Base-by-base conservation (phyloP, 169 alveolate species). In the Plasmodium inui region DNA sequence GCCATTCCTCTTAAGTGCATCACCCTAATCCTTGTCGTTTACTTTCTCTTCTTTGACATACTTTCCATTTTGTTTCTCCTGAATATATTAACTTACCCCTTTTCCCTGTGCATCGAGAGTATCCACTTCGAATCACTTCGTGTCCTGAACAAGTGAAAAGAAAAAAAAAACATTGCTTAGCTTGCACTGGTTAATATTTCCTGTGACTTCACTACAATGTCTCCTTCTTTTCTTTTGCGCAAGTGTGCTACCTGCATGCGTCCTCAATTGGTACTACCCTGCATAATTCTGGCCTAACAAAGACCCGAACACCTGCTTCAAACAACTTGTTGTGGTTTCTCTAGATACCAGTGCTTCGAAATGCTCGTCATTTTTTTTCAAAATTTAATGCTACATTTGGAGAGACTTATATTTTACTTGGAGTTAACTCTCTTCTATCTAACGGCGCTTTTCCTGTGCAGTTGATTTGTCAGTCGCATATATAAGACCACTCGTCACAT, bases 351-450 rank as follows among this genome's bases (percentile, higher is more conserved):
- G 26, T 6, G 9, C 5, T 41, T 79, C 50, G 84, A 79, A 79
- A 79, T 79, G 84, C 57, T 79, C 57, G 57, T 50, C 26, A 37
- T 41, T 22, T 79, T 7, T n/a, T 37, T 79, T 79, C 46, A 41
- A 30, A 79, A 79, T 79, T 30, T 79, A 19, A 30, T 79, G 32
- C n/a, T 79, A 79, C 26, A 39, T 79, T 41, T 79, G 84, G 84
- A 79, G 57, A 79, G 70, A 37, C 9, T 79, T 26, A 44, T 41
- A 28, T 79, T 79, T 39, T 79, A 79, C 30, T n/a, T 79, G n/a
- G 84, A 79, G 17, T 37, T 79, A 30, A 44, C 32, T 39, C 28
- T 41, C 32, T 30, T 79, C 84, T 79, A 79, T 14, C 70, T 79
- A 10, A 41, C 70, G 19, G 34, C 71, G 34, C 84, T 79, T 41